Base-by-base conservation (phyloP, 176 grass and related monocot genomes). In the Cenchrus fungigraminus region DNA sequence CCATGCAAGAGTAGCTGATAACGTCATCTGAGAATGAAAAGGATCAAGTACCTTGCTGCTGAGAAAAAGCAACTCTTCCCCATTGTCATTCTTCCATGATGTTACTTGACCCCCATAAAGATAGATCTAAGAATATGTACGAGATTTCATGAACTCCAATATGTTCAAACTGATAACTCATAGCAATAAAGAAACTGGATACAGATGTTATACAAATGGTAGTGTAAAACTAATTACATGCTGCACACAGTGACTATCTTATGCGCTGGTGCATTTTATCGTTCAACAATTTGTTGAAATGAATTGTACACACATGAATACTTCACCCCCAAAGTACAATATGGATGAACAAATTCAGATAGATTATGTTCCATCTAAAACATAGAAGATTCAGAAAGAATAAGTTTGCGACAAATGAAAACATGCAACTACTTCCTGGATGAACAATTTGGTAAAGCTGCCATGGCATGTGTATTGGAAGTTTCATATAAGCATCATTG, bases 11-110 rank as follows among this genome's bases (percentile, higher is more conserved):
- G 14, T 49, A n/a, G 19, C 10, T 11, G 46, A 61, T 61, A 32
- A 74, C 57, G 42, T 79, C 67, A 65, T 67, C 46, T 19, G 13
- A 57, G 6, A 16, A 53, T 71, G 34, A 2, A 66, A 79, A 72
- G 49, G 59, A 74, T 15, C 25, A 7, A 44, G 29, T 75, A 95
- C 92, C 92, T 95, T 95, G 58, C 77, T 95, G 86, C 92, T 95
- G 54, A 95, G 72, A 65, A 95, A 95, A 71, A 95, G 85, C 79
- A 87, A 88, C 44, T 95, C 92, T 87, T 95, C 92, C 28, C 90
- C 92, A 79, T 92, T 70, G 59, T 95, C 92, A 76, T 95, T 92
- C 88, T 95, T 95, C 92, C 92, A 95, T 32, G 92, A 90, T 65
- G 82, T 92, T 76, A 95, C 89, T 88, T 95, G 92, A 73, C 84